These are phyloP conservation scores for Fusarium veterinarium DNA, from an alignment of 2,329 filamentous ascomycete species.

Conservation along the genomic window DNA sequence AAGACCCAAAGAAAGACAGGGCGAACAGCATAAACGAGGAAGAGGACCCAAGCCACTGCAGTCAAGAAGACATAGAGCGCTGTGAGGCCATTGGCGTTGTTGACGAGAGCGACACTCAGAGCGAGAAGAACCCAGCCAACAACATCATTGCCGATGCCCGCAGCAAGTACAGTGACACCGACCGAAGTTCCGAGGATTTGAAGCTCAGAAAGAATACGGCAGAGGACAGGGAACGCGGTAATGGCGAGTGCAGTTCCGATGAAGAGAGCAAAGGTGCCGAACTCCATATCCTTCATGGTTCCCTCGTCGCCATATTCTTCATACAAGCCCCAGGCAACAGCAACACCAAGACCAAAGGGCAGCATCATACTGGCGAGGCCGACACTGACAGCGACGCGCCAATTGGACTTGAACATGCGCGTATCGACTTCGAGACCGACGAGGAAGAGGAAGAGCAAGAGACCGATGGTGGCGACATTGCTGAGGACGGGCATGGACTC, in stretches of 20 bases:
- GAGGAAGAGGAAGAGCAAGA: slow-evolving; percentile 87
- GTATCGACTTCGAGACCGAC: slow-evolving; percentile 90
- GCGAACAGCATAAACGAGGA: slow-evolving; percentile 78
- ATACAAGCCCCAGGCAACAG: slow-evolving; percentile 84
- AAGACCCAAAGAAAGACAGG: slow-evolving; percentile 82
- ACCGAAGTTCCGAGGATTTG: slow-evolving; percentile 86
- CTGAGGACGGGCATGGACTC: slow-evolving; percentile 79
- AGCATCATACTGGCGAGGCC: slow-evolving; percentile 82
- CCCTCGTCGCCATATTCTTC: slow-evolving; percentile 70
- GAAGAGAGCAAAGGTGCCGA: slow-evolving; percentile 73
- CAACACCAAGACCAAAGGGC: slow-evolving; percentile 85
- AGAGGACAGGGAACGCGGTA: slow-evolving; percentile 90
- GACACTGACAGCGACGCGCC: slow-evolving; percentile 82
- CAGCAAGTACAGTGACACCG: slow-evolving; percentile 88
- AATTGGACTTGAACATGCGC: slow-evolving; percentile 80
- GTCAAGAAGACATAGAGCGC: slow-evolving; percentile 87
- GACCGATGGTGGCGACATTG: slow-evolving; percentile 83
- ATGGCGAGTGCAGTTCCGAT: slow-evolving; percentile 95
- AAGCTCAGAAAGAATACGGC: slow-evolving; percentile 90
- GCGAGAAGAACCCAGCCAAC: slow-evolving; percentile 85
- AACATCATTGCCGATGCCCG: slow-evolving; percentile 91
- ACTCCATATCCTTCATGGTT: slow-evolving; percentile 56
- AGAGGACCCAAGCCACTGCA: slow-evolving; percentile 78
- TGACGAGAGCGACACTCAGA: slow-evolving; percentile 92
- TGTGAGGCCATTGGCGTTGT: slow-evolving; percentile 83